Percentiles rank a stretch among this genome's conserved stretches.
phyloP scores from a whole-genome alignment of 352 stramenopile species.

The Phytopythium helicoides region DNA sequence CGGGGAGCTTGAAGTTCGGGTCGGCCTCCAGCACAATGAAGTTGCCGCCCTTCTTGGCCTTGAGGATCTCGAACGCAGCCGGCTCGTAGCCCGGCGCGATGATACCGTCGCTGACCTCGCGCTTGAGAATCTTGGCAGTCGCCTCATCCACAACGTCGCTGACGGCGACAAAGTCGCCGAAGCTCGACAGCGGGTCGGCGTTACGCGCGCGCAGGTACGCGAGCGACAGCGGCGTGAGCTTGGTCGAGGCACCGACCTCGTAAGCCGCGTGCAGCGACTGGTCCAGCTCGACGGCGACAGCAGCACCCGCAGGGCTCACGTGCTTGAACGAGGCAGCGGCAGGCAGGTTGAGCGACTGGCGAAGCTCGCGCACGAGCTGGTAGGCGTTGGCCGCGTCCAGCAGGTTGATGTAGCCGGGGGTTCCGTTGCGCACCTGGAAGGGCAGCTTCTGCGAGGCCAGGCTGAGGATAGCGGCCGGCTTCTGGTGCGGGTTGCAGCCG shows the following conservation, averaged over 20 bases:
- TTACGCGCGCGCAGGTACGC: conserved; percentile 98
- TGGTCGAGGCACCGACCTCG: conserved; percentile 87
- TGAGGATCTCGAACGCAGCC: conserved; percentile 97
- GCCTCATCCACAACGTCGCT: conserved; percentile 98
- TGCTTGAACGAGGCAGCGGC: conserved; percentile 99
- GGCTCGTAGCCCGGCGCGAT: conserved; percentile 98
- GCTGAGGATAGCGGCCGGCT: conserved; percentile 88
- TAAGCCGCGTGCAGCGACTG: conserved; percentile 93
- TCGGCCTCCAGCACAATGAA: conserved; percentile 99
- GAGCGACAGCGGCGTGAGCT: conserved; percentile 94
- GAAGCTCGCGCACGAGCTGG: conserved; percentile 97
- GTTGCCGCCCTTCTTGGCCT: conserved; percentile 98
- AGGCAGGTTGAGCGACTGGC: conserved; percentile 91
- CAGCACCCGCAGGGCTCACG: conserved; percentile 95
- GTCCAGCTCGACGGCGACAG: conserved; percentile 97
- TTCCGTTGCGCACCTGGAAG: conserved; percentile 90
- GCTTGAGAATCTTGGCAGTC: conserved; percentile 98
- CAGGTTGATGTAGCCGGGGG: conserved; percentile 99
- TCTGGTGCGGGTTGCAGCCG: conserved; percentile 99
- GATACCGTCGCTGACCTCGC: conserved; percentile 98
- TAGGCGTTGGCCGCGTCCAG: conserved; percentile 99
- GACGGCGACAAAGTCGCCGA: conserved; percentile 99
- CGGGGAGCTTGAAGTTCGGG: conserved; percentile 88
- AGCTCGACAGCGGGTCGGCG: conserved; percentile 98
- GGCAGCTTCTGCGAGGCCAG: conserved; percentile 68